Evolutionary conservation across 805 yeast species (phyloP).

Genomic region (Vanderwaltozyma yarrowii): DNA sequence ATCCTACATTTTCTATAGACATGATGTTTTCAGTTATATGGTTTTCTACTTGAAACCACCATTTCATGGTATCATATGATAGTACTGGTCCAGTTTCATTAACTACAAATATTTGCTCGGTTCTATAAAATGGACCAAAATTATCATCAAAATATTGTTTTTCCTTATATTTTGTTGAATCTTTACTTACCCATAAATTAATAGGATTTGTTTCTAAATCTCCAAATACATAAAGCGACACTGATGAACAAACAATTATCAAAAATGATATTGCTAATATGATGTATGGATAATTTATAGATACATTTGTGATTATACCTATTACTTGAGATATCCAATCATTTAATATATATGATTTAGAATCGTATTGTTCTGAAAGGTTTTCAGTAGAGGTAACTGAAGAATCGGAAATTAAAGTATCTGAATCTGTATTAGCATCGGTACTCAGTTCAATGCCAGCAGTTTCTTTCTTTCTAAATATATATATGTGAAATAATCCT

Average conservation of each 20-base stretch:
- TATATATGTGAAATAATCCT: slow-evolving; percentile 15
- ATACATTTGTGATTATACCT: slow-evolving; percentile 42
- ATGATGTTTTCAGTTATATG: slow-evolving; percentile 33
- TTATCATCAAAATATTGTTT: slow-evolving; percentile 61
- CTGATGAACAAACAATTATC: slow-evolving; percentile 23
- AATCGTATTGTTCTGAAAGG: neutral
- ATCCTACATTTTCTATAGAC: slow-evolving; percentile 27
- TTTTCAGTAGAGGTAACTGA: too few relatives aligned
- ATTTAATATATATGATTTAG: slow-evolving; percentile 4
- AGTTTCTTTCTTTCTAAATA: slow-evolving; percentile 13
- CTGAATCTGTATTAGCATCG: slow-evolving; percentile 9
- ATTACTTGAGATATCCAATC: slow-evolving; percentile 27
- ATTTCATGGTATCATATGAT: slow-evolving; percentile 55
- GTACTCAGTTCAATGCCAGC: slow-evolving; percentile 11
- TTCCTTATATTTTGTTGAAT: slow-evolving; percentile 58
- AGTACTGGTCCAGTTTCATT: slow-evolving; percentile 62
- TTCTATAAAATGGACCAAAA: slow-evolving; percentile 88
- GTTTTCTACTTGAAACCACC: slow-evolving; percentile 84
- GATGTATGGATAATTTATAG: slow-evolving; percentile 50
- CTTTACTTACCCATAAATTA: slow-evolving; percentile 81
- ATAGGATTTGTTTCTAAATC: slow-evolving; percentile 71
- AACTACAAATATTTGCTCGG: slow-evolving; percentile 71
- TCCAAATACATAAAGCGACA: slow-evolving; percentile 36
- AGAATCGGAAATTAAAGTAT: too few relatives aligned
- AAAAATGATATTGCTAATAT: slow-evolving; percentile 37